Conservation (phyloP, 192 early-diverging fungal species). For the Coemansia sp. region DNA sequence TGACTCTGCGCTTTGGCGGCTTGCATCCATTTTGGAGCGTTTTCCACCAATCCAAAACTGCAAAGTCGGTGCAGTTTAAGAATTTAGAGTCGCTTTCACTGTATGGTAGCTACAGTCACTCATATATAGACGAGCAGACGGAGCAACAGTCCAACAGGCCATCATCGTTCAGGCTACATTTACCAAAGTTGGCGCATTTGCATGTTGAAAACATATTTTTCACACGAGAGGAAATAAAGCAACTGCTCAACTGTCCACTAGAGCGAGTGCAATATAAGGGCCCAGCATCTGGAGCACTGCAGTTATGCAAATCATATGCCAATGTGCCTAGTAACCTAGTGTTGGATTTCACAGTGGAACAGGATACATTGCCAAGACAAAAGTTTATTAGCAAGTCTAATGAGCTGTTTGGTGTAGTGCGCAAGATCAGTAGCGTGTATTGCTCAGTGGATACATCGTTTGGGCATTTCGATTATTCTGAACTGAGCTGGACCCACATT, state of each 20-base stretch:
- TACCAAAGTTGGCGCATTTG: not conserved
- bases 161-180: not conserved
- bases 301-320: not conserved
- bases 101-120: not conserved
- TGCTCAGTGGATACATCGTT: not conserved
- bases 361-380: not conserved
- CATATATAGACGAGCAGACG: constrained; percentile 2
- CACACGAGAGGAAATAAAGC: not conserved
- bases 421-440: not conserved
- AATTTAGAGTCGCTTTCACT: constrained; percentile 1
- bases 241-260: not conserved
- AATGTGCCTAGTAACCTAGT: not conserved
- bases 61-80: not conserved
- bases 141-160: not conserved
- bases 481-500: constrained; percentile 1
- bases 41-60: not conserved
- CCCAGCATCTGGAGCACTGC: not conserved
- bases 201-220: not conserved
- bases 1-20: not conserved
- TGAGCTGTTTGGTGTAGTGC: not conserved
- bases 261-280: not conserved
- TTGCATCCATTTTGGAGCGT: not conserved
- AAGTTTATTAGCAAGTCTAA: not conserved
- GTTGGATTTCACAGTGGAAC: not conserved
- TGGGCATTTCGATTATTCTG: not conserved